These are phyloP conservation scores for Solanum etuberosum DNA, from an alignment of 257 asterid genomes.

Conservation along the genomic window DNA sequence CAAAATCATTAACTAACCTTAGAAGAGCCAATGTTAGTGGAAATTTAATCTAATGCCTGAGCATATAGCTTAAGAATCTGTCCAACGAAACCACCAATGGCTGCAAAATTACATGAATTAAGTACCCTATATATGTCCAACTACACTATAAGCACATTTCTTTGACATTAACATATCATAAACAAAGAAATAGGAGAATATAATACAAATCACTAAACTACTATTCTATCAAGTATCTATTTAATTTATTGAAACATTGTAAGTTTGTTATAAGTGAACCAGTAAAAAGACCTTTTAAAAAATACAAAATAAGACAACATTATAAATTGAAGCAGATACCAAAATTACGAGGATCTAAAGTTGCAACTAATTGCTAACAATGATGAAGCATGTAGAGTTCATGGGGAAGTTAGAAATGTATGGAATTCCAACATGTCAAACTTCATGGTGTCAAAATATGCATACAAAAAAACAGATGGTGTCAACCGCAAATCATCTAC, in stretches of 20 bases:
- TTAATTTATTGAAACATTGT: neutral
- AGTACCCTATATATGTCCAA: neutral
- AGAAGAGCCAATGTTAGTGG: conserved; percentile 51
- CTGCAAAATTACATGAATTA: conserved; percentile 29
- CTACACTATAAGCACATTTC: too few species aligned
- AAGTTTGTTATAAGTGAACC: neutral
- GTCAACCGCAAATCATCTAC: neutral
- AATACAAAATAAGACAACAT: too few species aligned
- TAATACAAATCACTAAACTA: neutral
- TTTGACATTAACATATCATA: too few species aligned
- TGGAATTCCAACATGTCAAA: neutral
- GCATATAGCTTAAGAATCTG: conserved; percentile 79
- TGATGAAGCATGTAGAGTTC: neutral
- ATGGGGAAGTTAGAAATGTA: neutral
- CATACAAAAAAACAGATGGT: neutral
- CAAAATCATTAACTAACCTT: conserved; percentile 32
- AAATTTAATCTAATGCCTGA: conserved; percentile 68
- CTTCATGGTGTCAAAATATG: too few species aligned
- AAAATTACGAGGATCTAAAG: neutral
- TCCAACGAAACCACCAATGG: conserved; percentile 67
- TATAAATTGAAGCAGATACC: too few species aligned
- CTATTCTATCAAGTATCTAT: neutral
- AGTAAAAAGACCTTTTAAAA: too few species aligned
- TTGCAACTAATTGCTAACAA: neutral
- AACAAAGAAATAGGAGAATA: neutral